phyloP scores from a whole-genome alignment of 177 flowering plant species.

The Vitis hybrid region DNA sequence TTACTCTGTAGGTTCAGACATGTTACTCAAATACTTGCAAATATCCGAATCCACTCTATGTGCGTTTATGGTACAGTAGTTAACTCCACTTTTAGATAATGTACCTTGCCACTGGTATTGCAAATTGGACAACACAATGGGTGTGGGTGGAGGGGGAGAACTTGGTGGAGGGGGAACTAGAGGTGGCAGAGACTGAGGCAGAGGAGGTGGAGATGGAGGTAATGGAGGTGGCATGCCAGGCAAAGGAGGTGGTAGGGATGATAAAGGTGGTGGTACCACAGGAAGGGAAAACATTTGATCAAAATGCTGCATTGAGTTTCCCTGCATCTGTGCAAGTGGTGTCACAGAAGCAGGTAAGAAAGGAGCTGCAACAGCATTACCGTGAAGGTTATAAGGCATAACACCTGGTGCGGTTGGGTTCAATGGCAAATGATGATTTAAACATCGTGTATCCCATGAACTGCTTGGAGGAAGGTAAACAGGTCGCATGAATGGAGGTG shows the following conservation, averaged over 20 bases:
- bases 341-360: conserved; percentile 78
- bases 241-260: conserved; percentile 45
- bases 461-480: conserved; percentile 53
- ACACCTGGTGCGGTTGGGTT: conserved; percentile 45
- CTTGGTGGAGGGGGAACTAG: conserved; percentile 66
- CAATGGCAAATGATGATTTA: conserved; percentile 41
- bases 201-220: conserved; percentile 73
- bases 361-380: conserved; percentile 46
- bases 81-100: conserved; percentile 87
- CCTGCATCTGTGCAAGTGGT: conserved; percentile 73
- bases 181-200: conserved; percentile 66
- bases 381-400: conserved; percentile 41
- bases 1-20: conserved; percentile 86
- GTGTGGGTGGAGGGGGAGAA: conserved; percentile 46
- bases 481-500: conserved; percentile 53
- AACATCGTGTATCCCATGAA: conserved; percentile 64
- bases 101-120: conserved; percentile 76
- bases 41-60: conserved; percentile 65
- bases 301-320: conserved; percentile 50
- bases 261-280: conserved; percentile 42
- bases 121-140: conserved; percentile 1
- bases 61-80: conserved; percentile 70
- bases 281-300: conserved; percentile 47
- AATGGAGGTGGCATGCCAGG: conserved; percentile 61
- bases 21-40: conserved; percentile 71